These are phyloP conservation scores for Neurospora hispaniola DNA, from an alignment of 495 filamentous ascomycete genomes.

Conservation along the genomic window DNA sequence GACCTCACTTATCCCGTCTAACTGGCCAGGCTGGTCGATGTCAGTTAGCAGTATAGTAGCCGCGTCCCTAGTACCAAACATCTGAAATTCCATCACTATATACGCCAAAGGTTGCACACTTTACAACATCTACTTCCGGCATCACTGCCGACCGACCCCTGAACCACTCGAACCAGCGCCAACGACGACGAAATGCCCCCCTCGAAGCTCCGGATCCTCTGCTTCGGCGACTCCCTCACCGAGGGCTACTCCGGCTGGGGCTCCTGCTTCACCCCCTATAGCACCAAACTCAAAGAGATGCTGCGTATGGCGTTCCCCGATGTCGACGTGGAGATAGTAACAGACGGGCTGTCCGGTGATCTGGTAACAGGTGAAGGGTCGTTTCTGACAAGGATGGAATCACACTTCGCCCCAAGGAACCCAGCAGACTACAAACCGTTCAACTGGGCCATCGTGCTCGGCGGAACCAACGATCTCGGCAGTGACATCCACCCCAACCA, in stretches of 20 bases:
- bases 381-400: constrained; percentile 37
- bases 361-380: constrained; percentile 28
- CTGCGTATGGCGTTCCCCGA: constrained; percentile 31
- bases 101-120: neutral
- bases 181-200: constrained; percentile 10
- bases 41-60: neutral
- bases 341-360: constrained; percentile 42
- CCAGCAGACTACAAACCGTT: constrained; percentile 10
- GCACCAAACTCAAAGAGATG: constrained; percentile 25
- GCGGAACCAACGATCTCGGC: constrained; percentile 50
- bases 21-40: neutral
- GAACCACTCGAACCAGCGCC: neutral
- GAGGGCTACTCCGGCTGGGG: constrained; percentile 41
- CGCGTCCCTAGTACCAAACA: neutral
- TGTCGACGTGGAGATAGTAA: constrained; percentile 21
- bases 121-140: neutral
- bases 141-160: neutral
- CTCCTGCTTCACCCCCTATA: constrained; percentile 41
- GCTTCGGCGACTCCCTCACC: constrained; percentile 57
- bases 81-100: neutral
- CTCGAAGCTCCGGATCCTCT: constrained; percentile 39
- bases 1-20: neutral
- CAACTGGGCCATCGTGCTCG: constrained; percentile 43
- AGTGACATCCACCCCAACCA: constrained; percentile 21
- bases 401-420: constrained; percentile 14